Percentiles rank a stretch among this genome's conserved stretches.
Conservation (phyloP, 2,329 filamentous ascomycete genomes). For the Penicillium sp. region DNA sequence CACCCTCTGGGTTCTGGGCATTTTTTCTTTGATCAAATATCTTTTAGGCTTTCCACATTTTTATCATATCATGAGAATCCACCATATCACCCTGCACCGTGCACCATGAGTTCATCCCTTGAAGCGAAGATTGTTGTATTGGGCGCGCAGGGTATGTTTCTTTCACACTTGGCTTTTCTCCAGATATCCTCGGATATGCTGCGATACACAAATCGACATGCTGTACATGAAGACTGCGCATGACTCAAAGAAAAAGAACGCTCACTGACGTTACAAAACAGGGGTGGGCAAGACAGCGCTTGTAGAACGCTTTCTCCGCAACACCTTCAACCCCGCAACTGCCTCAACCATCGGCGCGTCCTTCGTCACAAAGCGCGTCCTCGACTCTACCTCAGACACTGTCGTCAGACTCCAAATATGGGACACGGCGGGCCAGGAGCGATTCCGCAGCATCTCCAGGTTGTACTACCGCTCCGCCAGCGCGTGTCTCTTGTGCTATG, state of each 20-base stretch:
- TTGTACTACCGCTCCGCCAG: slow-evolving; percentile 96
- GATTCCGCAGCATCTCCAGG: slow-evolving; percentile 90
- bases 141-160: slow-evolving; percentile 48
- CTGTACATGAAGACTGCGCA: neutral
- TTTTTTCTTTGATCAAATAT: neutral
- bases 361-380: slow-evolving; percentile 76
- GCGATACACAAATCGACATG: neutral
- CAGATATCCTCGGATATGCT: neutral
- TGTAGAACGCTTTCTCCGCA: slow-evolving; percentile 52
- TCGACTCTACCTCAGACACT: slow-evolving; percentile 82
- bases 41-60: neutral
- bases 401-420: slow-evolving; percentile 91
- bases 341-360: slow-evolving; percentile 75
- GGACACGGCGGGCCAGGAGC: slow-evolving; percentile 95
- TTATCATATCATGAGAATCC: slow-evolving; percentile 32
- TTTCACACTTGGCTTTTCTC: neutral
- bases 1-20: neutral
- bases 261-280: slow-evolving; percentile 16
- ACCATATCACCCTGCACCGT: slow-evolving; percentile 28
- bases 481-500: slow-evolving; percentile 91
- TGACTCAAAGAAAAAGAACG: neutral
- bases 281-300: slow-evolving; percentile 56
- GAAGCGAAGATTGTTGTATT: slow-evolving; percentile 57
- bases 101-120: slow-evolving; percentile 49
- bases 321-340: slow-evolving; percentile 46